phyloP scores from a whole-genome alignment of 441 rosid genomes.

The Isatis lusitanica region DNA sequence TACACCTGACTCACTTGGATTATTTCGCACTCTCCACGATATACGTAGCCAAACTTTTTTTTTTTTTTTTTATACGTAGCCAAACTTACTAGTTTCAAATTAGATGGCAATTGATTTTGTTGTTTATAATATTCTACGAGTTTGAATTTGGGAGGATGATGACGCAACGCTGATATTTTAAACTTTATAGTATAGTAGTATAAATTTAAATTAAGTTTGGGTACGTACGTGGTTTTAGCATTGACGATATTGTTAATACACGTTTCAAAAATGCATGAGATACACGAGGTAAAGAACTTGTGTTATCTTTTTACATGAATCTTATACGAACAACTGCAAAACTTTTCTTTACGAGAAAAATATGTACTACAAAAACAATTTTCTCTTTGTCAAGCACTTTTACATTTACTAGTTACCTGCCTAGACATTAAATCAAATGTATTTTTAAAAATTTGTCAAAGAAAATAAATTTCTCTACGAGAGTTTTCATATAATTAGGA shows the following conservation, averaged over 20 bases:
- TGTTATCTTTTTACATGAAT: background rate
- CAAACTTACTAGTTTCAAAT: background rate
- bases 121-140: background rate
- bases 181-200: background rate
- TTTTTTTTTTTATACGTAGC: constrained; percentile 7
- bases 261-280: no score
- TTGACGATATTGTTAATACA: background rate
- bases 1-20: background rate
- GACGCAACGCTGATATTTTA: background rate
- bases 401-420: background rate
- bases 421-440: background rate
- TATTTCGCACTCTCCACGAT: constrained; percentile 2
- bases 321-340: background rate
- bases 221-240: background rate
- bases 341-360: background rate
- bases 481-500: no score
- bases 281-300: background rate
- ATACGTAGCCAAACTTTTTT: constrained; percentile 2
- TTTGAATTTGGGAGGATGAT: background rate
- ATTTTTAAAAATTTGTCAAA: no score
- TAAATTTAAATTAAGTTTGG: background rate
- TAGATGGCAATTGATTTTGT: background rate
- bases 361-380: background rate
- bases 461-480: no score
- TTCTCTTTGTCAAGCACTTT: background rate